Percentiles rank a stretch among this genome's conserved stretches.
Evolutionary conservation across 1,139 yeast species (phyloP).

Genomic region (Petasospora fabianii): DNA sequence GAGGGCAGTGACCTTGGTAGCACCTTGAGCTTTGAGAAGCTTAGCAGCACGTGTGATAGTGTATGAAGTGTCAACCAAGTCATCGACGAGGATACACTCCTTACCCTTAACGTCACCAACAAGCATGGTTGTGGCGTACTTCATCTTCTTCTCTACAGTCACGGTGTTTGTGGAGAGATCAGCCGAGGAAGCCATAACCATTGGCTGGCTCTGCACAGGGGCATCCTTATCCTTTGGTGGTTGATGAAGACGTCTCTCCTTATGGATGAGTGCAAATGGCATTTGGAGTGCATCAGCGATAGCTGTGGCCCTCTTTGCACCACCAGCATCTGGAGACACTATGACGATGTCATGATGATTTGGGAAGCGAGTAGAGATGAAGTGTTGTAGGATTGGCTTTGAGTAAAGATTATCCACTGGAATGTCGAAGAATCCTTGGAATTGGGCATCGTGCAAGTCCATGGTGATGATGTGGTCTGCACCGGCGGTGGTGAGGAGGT

Average conservation of each 20-base stretch:
- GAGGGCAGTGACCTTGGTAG: constrained; percentile 77
- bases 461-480: constrained; percentile 95
- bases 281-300: constrained; percentile 88
- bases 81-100: constrained; percentile 86
- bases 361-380: constrained; percentile 70
- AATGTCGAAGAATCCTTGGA: constrained; percentile 88
- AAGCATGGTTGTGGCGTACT: constrained; percentile 72
- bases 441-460: constrained; percentile 96
- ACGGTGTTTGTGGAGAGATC: constrained; percentile 12
- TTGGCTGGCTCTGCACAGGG: constrained; percentile 14
- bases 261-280: constrained; percentile 92
- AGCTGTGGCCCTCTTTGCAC: constrained; percentile 94
- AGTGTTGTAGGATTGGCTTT: constrained; percentile 78
- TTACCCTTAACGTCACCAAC: constrained; percentile 89
- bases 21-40: constrained; percentile 89
- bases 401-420: constrained; percentile 91
- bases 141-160: constrained; percentile 30
- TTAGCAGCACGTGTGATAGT: constrained; percentile 92
- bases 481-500: constrained; percentile 85
- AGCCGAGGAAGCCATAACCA: constrained; percentile 17
- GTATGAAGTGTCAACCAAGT: constrained; percentile 88
- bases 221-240: constrained; percentile 2
- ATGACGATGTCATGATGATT: constrained; percentile 75
- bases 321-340: constrained; percentile 98
- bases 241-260: constrained; percentile 66